A percentile compares a stretch with the other conserved stretches of the same genome.
phyloP scores from a whole-genome alignment of 176 grass and related monocot genomes.

The Aegilops bicornis region DNA sequence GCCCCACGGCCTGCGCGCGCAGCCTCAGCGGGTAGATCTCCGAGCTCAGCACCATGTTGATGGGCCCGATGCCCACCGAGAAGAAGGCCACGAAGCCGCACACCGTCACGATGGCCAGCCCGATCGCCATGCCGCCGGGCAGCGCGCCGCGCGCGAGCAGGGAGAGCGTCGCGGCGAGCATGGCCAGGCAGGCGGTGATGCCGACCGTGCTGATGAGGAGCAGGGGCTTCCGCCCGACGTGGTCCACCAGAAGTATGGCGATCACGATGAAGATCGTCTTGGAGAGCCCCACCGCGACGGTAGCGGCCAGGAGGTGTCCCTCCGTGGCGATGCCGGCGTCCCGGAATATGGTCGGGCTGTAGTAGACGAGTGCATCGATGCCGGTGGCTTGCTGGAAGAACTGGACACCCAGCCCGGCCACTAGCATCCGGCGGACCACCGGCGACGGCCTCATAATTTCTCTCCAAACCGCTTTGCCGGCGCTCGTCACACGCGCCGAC shows the following conservation, averaged over 20 bases:
- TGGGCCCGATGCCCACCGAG: constrained; percentile 73
- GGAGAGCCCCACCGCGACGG: constrained; percentile 58
- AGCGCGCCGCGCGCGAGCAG: constrained; percentile 30
- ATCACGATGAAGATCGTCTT: constrained; percentile 70
- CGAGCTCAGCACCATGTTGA: constrained; percentile 71
- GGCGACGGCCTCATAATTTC: constrained; percentile 60
- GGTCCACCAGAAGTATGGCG: constrained; percentile 62
- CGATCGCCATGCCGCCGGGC: constrained; percentile 17
- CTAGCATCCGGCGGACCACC: constrained; percentile 52
- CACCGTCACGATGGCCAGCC: constrained; percentile 52
- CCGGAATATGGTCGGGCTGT: constrained; percentile 73
- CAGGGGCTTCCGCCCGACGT: constrained; percentile 65
- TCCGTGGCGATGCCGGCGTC: constrained; percentile 57
- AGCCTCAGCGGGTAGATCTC: constrained; percentile 74
- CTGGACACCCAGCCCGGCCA: constrained; percentile 57
- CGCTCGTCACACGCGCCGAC: neutral
- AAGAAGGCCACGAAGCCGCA: constrained; percentile 81
- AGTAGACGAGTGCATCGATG: constrained; percentile 70
- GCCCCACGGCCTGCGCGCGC: constrained; percentile 63
- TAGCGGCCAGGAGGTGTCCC: constrained; percentile 58
- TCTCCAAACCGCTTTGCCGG: constrained; percentile 39
- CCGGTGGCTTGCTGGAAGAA: constrained; percentile 79
- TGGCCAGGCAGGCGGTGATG: constrained; percentile 62
- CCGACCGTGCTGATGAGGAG: constrained; percentile 63
- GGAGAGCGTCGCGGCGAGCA: constrained; percentile 45